phyloP scores from a whole-genome alignment of 306 rosid species.

The Cucumis sativus region DNA sequence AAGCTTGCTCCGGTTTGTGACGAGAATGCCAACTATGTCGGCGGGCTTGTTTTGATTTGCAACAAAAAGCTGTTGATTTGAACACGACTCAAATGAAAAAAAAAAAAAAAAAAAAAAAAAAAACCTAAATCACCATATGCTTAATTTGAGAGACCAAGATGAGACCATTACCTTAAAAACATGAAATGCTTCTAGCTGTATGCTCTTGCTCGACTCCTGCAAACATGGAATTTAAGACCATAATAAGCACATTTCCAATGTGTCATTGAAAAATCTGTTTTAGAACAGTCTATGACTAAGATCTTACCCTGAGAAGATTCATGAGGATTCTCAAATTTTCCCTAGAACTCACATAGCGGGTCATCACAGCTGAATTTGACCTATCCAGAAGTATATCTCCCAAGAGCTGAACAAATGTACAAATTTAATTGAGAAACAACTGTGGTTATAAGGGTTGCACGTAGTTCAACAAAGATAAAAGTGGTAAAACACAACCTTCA shows the following conservation, averaged over 20 bases:
- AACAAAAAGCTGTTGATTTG: slow-evolving; percentile 61
- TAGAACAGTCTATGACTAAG: neutral
- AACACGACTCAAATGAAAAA: neutral
- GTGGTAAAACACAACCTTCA: neutral
- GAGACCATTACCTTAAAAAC: slow-evolving; percentile 65
- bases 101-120: no score
- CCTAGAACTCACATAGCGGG: slow-evolving; percentile 94
- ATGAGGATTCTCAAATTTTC: slow-evolving; percentile 93
- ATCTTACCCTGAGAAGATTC: slow-evolving; percentile 88
- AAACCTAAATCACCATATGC: neutral
- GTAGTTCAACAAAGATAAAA: neutral
- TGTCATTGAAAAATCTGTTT: neutral
- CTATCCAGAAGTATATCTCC: slow-evolving; percentile 94
- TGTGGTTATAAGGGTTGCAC: neutral
- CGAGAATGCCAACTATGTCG: slow-evolving; percentile 64
- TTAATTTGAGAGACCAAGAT: neutral
- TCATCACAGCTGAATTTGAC: slow-evolving; percentile 91
- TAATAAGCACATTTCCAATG: neutral
- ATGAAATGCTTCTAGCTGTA: slow-evolving; percentile 93
- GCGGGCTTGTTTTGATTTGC: slow-evolving; percentile 92
- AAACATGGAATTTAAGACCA: slow-evolving; percentile 9
- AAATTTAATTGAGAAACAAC: neutral
- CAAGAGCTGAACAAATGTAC: slow-evolving; percentile 48
- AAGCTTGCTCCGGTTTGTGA: slow-evolving; percentile 82
- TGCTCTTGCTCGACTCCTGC: slow-evolving; percentile 98